A percentile compares a stretch with the other conserved stretches of the same genome.
These are phyloP conservation scores for Corrigiola litoralis DNA, from an alignment of 179 eudicot genomes.

Conservation along the genomic window DNA sequence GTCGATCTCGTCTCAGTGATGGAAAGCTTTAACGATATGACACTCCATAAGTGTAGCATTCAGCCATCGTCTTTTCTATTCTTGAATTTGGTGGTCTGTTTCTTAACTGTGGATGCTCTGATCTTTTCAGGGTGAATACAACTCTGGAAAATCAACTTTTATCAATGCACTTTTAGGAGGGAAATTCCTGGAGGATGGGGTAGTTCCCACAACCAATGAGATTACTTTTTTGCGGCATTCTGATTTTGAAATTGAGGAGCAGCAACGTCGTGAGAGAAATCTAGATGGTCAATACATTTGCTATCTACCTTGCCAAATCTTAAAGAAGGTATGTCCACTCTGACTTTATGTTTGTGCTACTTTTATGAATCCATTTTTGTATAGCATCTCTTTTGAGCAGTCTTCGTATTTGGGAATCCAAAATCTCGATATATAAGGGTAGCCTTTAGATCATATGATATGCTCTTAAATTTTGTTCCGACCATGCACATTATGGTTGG, in stretches of 20 bases:
- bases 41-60: neutral
- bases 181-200: conserved; percentile 82
- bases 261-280: conserved; percentile 72
- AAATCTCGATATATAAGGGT: too few species aligned
- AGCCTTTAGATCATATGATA: neutral
- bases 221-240: conserved; percentile 82
- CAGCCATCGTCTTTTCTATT: neutral
- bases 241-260: conserved; percentile 46
- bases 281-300: conserved; percentile 90
- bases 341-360: neutral
- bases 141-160: conserved; percentile 92
- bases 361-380: neutral
- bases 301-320: conserved; percentile 79
- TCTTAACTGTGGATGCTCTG: conserved; percentile 13
- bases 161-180: conserved; percentile 92
- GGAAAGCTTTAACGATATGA: neutral
- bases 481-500: neutral
- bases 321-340: conserved; percentile 57
- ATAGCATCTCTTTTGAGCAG: neutral
- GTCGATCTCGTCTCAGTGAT: neutral
- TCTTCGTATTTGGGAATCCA: too few species aligned
- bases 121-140: conserved; percentile 80
- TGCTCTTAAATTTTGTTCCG: neutral
- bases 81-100: conserved; percentile 5
- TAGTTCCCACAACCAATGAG: conserved; percentile 96